Evolutionary conservation across 768 basidiomycete genomes (phyloP).

Genomic region (Albatrellus ellisii): DNA sequence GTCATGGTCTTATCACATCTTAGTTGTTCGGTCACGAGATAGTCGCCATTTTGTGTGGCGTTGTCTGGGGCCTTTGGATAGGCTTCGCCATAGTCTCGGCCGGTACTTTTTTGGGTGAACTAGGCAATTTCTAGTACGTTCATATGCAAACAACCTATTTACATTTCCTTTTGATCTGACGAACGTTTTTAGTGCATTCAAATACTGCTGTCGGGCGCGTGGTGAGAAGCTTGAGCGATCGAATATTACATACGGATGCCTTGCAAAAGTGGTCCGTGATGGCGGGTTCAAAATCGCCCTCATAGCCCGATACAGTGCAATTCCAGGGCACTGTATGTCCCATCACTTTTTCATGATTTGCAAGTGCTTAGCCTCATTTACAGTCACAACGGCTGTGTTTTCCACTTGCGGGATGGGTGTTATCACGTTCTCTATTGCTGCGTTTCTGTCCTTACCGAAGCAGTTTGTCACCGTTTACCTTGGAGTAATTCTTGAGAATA

Average conservation of each 20-base stretch:
- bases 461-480: constrained; percentile 89
- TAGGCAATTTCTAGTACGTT: constrained; percentile 77
- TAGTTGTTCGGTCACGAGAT: constrained; percentile 90
- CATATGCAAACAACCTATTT: neutral
- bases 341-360: neutral
- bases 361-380: neutral
- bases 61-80: constrained; percentile 81
- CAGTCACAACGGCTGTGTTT: constrained; percentile 82
- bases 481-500: constrained; percentile 55
- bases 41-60: constrained; percentile 73
- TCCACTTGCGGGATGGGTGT: constrained; percentile 84
- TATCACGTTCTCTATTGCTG: constrained; percentile 62
- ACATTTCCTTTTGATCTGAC: neutral
- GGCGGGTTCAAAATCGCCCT: constrained; percentile 82
- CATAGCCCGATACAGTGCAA: constrained; percentile 65
- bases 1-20: neutral
- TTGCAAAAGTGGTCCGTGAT: constrained; percentile 54
- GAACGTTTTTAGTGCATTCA: constrained; percentile 50
- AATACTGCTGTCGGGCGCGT: constrained; percentile 59
- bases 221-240: constrained; percentile 51
- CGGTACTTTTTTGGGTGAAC: constrained; percentile 75
- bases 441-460: constrained; percentile 76
- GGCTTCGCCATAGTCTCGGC: constrained; percentile 82
- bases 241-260: constrained; percentile 33
- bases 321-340: constrained; percentile 72